phyloP scores from a whole-genome alignment of 2,329 filamentous ascomycete species.

The Hypoxylon sp. region DNA sequence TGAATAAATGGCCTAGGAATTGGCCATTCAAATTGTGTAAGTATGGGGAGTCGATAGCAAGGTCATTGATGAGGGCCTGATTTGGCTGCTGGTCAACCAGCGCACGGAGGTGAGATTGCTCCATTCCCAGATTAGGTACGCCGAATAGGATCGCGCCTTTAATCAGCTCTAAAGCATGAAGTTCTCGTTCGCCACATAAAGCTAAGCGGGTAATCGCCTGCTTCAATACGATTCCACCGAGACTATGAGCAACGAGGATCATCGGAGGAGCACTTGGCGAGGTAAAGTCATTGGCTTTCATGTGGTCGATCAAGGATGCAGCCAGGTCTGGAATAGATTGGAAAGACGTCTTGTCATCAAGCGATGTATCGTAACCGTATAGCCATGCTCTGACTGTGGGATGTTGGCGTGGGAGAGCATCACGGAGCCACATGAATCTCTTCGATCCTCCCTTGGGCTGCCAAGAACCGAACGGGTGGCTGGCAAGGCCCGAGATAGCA shows the following conservation, averaged over 20 bases:
- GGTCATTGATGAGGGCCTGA: constrained; percentile 1
- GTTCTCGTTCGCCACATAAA: background rate
- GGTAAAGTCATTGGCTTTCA: background rate
- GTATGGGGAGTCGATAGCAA: background rate
- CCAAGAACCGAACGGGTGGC: constrained; percentile 48
- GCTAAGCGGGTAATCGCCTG: background rate
- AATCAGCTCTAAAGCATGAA: constrained; percentile 2
- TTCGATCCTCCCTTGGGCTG: constrained; percentile 36
- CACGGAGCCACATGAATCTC: constrained; percentile 48
- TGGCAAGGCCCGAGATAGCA: constrained; percentile 44
- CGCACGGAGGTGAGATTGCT: constrained; percentile 7
- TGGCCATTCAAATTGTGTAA: background rate
- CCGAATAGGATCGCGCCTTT: constrained; percentile 9
- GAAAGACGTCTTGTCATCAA: constrained; percentile 7
- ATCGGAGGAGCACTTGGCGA: constrained; percentile 1
- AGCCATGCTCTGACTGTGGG: constrained; percentile 20
- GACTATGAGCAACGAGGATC: constrained; percentile 13
- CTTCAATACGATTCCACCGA: constrained; percentile 11
- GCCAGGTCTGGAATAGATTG: constrained; percentile 8
- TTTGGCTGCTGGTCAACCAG: constrained; percentile 4
- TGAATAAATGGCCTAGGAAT: constrained; percentile 1
- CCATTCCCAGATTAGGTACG: constrained; percentile 14
- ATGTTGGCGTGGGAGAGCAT: constrained; percentile 32
- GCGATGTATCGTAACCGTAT: constrained; percentile 9
- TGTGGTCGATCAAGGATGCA: constrained; percentile 4